These are phyloP conservation scores for Daedaleopsis sinensis DNA, from an alignment of 768 basidiomycete species.

Conservation along the genomic window DNA sequence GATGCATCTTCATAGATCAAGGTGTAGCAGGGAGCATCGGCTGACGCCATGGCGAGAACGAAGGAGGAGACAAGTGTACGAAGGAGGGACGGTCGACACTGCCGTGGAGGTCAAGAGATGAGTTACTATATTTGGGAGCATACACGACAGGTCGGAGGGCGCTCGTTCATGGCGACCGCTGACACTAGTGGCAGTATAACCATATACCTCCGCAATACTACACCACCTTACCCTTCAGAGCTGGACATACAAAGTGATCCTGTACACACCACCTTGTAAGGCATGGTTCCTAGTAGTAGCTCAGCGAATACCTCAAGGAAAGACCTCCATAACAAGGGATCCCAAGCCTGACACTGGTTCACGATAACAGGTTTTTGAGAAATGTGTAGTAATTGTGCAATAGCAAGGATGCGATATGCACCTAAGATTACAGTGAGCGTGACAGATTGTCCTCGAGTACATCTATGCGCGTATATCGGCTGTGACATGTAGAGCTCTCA, in stretches of 20 bases:
- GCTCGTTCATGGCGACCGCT: too few relatives aligned
- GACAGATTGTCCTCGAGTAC: background rate
- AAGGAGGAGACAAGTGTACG: slow-evolving; percentile 7
- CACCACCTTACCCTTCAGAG: too few relatives aligned
- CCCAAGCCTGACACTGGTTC: too few relatives aligned
- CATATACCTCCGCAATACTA: too few relatives aligned
- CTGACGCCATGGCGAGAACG: slow-evolving; percentile 34
- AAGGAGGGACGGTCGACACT: slow-evolving; percentile 9
- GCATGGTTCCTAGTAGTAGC: too few relatives aligned
- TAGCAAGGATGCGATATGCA: background rate
- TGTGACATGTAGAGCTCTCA: background rate
- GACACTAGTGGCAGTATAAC: too few relatives aligned
- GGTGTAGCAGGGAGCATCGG: slow-evolving; percentile 77
- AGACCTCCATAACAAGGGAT: too few relatives aligned
- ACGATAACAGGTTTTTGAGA: background rate
- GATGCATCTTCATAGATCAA: slow-evolving; percentile 72
- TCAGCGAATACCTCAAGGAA: too few relatives aligned
- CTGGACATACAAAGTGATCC: too few relatives aligned
- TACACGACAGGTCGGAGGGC: slow-evolving; percentile 8
- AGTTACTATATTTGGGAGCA: slow-evolving; percentile 21
- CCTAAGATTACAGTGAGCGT: background rate
- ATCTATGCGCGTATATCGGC: background rate
- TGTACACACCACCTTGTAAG: too few relatives aligned
- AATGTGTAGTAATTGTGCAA: background rate
- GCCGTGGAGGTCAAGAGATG: slow-evolving; percentile 22